phyloP scores from a whole-genome alignment of 2,329 filamentous ascomycete genomes.

The Fonsecaea pedrosoi region DNA sequence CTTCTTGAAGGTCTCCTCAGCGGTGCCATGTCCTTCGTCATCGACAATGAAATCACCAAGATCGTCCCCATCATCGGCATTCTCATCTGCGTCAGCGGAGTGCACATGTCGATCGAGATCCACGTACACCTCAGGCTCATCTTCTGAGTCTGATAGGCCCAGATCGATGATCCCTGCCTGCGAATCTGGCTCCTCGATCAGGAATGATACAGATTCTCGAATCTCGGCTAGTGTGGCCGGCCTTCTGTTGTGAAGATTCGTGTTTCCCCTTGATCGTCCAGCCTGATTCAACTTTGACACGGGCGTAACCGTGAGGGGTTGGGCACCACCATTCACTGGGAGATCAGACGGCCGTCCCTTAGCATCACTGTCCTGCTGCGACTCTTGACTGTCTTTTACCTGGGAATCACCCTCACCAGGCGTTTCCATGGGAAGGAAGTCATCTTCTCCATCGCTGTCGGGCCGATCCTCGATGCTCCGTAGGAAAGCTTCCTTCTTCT shows the following conservation, averaged over 20 bases:
- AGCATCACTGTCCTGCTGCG: slow-evolving; percentile 47
- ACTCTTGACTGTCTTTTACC: slow-evolving; percentile 20
- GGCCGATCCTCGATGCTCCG: slow-evolving; percentile 85
- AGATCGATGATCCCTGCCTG: slow-evolving; percentile 54
- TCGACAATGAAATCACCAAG: slow-evolving; percentile 41
- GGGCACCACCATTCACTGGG: not conserved
- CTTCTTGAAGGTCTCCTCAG: slow-evolving; percentile 41
- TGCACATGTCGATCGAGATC: slow-evolving; percentile 57
- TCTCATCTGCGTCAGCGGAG: slow-evolving; percentile 60
- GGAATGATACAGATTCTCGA: slow-evolving; percentile 79
- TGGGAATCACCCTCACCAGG: slow-evolving; percentile 40
- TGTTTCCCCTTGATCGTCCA: slow-evolving; percentile 68
- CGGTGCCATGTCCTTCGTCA: slow-evolving; percentile 42
- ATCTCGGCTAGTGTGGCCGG: slow-evolving; percentile 80
- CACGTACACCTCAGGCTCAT: slow-evolving; percentile 48
- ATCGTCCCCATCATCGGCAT: slow-evolving; percentile 56
- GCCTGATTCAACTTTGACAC: slow-evolving; percentile 62
- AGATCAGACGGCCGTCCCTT: slow-evolving; percentile 46
- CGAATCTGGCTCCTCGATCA: slow-evolving; percentile 70
- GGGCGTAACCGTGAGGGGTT: slow-evolving; percentile 47
- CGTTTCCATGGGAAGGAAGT: slow-evolving; percentile 60
- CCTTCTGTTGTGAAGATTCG: slow-evolving; percentile 71
- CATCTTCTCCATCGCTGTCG: slow-evolving; percentile 72
- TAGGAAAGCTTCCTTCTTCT: slow-evolving; percentile 88
- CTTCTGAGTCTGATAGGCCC: slow-evolving; percentile 54